A percentile compares a stretch with the other conserved stretches of the same genome.
These are phyloP conservation scores for Pyrenochaeta sp. DNA, from an alignment of 2,329 filamentous ascomycete species.

Conservation along the genomic window DNA sequence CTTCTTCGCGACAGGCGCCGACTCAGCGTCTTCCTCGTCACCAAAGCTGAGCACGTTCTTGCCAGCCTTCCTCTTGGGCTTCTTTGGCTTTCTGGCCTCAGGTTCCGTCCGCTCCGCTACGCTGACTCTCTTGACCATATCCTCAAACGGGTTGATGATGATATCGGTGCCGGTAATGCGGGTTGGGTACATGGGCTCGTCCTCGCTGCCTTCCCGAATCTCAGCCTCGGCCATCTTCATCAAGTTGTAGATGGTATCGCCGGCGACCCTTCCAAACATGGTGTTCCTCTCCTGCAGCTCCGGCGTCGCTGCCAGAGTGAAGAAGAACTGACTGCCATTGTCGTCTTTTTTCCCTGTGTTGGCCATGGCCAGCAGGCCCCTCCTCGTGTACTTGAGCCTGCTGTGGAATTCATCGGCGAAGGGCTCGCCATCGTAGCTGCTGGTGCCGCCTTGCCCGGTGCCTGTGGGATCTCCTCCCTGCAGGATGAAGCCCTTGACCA, in stretches of 20 bases:
- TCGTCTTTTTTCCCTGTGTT: slow-evolving; percentile 80
- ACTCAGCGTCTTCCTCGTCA: slow-evolving; percentile 66
- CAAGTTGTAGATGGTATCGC: slow-evolving; percentile 95
- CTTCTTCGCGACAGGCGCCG: slow-evolving; percentile 72
- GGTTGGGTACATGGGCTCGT: slow-evolving; percentile 85
- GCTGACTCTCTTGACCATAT: slow-evolving; percentile 75
- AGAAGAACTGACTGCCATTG: slow-evolving; percentile 97
- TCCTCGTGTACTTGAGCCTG: slow-evolving; percentile 88
- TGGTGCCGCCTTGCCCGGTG: slow-evolving; percentile 89
- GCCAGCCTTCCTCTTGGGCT: slow-evolving; percentile 73
- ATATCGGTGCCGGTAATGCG: slow-evolving; percentile 79
- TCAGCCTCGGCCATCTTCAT: slow-evolving; percentile 93
- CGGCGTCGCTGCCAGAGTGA: slow-evolving; percentile 82
- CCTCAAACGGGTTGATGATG: slow-evolving; percentile 81
- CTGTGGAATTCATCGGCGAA: slow-evolving; percentile 93
- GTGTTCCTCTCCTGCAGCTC: slow-evolving; percentile 92
- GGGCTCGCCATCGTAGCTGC: slow-evolving; percentile 84
- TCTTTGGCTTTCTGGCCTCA: slow-evolving; percentile 57
- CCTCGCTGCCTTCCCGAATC: slow-evolving; percentile 75
- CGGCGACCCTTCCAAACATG: slow-evolving; percentile 88
- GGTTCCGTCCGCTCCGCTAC: slow-evolving; percentile 60
- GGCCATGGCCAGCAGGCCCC: slow-evolving; percentile 94
- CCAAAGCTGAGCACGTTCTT: slow-evolving; percentile 83
- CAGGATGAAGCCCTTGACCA: slow-evolving; percentile 90
- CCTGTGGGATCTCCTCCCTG: slow-evolving; percentile 96